Conservation (phyloP, 352 stramenopile genomes). For the Globisporangium camurandrum region DNA sequence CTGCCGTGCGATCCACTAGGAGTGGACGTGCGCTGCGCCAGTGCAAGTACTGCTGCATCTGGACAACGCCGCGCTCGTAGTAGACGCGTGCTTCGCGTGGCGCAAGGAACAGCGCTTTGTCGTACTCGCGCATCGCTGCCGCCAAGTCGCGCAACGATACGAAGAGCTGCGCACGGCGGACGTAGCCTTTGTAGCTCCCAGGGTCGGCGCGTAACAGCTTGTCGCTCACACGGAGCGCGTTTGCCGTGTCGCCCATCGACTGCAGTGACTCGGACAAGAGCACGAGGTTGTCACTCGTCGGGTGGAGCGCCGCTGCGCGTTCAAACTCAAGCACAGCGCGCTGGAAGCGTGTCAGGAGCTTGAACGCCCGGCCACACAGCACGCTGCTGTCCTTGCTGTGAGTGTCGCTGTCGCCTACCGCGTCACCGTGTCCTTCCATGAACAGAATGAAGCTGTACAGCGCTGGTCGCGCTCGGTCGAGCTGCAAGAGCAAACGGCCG, state of each 20-base stretch:
- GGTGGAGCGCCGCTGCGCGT: conserved; percentile 42
- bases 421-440: conserved; percentile 35
- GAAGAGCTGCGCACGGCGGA: conserved; percentile 56
- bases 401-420: conserved; percentile 20
- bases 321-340: conserved; percentile 61
- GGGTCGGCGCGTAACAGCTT: conserved; percentile 59
- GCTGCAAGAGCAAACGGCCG: conserved; percentile 45
- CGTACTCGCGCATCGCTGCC: conserved; percentile 52
- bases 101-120: conserved; percentile 46
- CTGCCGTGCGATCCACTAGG: not conserved
- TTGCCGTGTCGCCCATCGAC: conserved; percentile 73
- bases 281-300: conserved; percentile 68
- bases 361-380: conserved; percentile 55
- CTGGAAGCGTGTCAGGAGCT: conserved; percentile 61
- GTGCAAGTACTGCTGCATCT: conserved; percentile 61
- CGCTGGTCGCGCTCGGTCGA: conserved; percentile 43
- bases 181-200: conserved; percentile 50
- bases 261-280: conserved; percentile 72
- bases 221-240: conserved; percentile 66
- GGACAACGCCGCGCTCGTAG: conserved; percentile 68
- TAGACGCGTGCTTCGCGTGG: conserved; percentile 52
- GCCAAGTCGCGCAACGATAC: conserved; percentile 37
- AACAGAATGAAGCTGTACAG: conserved; percentile 75
- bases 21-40: conserved; percentile 22
- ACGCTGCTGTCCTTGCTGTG: conserved; percentile 43